Conservation (phyloP, 495 filamentous ascomycete species). For the Stereocaulon alpinum region DNA sequence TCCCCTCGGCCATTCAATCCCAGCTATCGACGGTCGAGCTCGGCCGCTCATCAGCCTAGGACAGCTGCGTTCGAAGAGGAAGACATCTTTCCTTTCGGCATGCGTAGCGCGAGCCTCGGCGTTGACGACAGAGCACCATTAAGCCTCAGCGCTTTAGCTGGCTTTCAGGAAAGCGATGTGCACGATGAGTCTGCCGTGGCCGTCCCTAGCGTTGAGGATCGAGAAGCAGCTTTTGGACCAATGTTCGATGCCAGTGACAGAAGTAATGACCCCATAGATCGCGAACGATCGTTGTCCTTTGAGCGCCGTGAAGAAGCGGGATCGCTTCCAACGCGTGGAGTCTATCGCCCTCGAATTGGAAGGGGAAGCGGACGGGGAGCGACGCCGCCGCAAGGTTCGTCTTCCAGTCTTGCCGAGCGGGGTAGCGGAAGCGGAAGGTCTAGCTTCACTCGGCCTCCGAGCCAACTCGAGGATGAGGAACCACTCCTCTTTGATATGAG, state of each 20-base stretch:
- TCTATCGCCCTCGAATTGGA: constrained; percentile 29
- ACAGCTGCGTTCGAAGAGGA: constrained; percentile 44
- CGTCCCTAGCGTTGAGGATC: constrained; percentile 18
- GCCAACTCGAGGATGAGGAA: constrained; percentile 57
- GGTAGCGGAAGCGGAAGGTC: constrained; percentile 44
- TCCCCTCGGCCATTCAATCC: constrained; percentile 57
- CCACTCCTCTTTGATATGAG: constrained; percentile 81
- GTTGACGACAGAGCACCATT: constrained; percentile 53
- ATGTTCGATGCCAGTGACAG: constrained; percentile 34
- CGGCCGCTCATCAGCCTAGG: constrained; percentile 61
- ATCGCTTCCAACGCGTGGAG: constrained; percentile 8
- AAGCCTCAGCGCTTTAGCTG: constrained; percentile 45
- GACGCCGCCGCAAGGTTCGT: constrained; percentile 26
- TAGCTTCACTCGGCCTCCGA: constrained; percentile 32
- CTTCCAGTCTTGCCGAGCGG: constrained; percentile 37
- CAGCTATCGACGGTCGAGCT: constrained; percentile 60
- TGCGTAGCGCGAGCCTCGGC: constrained; percentile 69
- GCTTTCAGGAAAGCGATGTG: constrained; percentile 31
- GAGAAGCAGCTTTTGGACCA: constrained; percentile 33
- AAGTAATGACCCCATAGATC: constrained; percentile 30
- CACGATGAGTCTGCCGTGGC: constrained; percentile 14
- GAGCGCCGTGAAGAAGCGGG: constrained; percentile 10
- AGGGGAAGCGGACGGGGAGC: constrained; percentile 25
- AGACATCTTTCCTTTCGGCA: constrained; percentile 50
- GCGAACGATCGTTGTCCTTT: constrained; percentile 33